Percentiles rank a stretch among this genome's conserved stretches.
phyloP scores from a whole-genome alignment of 805 yeast species.

The Myxozyma mucilagina region DNA sequence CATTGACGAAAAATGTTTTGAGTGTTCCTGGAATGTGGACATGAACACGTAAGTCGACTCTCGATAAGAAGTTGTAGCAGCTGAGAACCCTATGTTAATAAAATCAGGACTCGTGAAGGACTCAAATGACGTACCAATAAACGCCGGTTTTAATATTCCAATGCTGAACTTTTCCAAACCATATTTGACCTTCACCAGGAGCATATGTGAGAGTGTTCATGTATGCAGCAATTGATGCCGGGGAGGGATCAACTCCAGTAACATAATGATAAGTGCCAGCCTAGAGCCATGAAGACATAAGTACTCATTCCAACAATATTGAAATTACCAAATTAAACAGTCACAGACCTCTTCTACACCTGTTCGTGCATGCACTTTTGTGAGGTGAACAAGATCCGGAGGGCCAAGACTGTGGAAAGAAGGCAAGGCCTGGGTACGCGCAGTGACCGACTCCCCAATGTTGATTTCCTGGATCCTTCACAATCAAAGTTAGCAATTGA shows the following conservation, averaged over 20 bases:
- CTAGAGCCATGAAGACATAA: not conserved
- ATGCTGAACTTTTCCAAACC: conserved; percentile 64
- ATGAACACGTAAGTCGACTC: conserved; percentile 71
- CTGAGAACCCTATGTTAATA: conserved; percentile 45
- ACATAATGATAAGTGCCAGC: conserved; percentile 56
- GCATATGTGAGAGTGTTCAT: conserved; percentile 49
- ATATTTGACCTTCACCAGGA: conserved; percentile 58
- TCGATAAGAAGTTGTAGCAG: conserved; percentile 70
- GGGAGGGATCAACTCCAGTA: conserved; percentile 54
- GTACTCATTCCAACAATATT: not conserved
- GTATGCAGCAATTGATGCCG: conserved; percentile 58
- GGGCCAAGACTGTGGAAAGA: conserved; percentile 64
- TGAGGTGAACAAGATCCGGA: conserved; percentile 64
- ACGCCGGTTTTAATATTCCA: conserved; percentile 48
- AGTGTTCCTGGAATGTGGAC: conserved; percentile 55
- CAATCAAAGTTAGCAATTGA: not conserved
- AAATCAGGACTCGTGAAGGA: conserved; percentile 40
- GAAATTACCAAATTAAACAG: not conserved
- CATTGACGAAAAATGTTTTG: conserved; percentile 43
- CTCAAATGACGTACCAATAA: conserved; percentile 38
- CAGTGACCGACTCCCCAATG: conserved; percentile 54
- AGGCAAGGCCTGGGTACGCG: conserved; percentile 49
- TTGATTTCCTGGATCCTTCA: conserved; percentile 49
- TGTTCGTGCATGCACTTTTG: conserved; percentile 46
- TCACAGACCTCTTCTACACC: conserved; percentile 50